These are phyloP conservation scores for Ogataea allantospora DNA, from an alignment of 805 yeast species.

Conservation along the genomic window DNA sequence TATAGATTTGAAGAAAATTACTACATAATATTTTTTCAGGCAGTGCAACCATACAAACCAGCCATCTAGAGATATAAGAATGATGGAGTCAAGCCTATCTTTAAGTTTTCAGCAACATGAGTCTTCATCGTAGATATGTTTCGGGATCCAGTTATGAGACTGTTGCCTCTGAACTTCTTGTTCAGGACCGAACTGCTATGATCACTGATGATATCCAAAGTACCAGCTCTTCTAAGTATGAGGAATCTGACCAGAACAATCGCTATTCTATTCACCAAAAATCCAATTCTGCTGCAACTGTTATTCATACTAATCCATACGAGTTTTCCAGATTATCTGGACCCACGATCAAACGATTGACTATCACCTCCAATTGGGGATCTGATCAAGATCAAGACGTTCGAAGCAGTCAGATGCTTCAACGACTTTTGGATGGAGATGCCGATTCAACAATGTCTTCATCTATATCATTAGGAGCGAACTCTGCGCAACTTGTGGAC, in stretches of 20 bases:
- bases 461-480: background rate
- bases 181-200: slow-evolving; percentile 5
- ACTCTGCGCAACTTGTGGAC: slow-evolving; percentile 2
- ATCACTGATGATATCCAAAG: slow-evolving; percentile 7
- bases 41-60: slow-evolving; percentile 7
- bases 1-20: slow-evolving; percentile 11
- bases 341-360: slow-evolving; percentile 7
- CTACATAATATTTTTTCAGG: slow-evolving; percentile 1
- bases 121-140: background rate
- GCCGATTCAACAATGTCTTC: slow-evolving; percentile 3
- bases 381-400: slow-evolving; percentile 6
- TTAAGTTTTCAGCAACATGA: background rate
- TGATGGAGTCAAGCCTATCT: background rate
- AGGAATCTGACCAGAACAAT: slow-evolving; percentile 1
- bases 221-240: slow-evolving; percentile 6
- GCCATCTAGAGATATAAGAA: slow-evolving; percentile 8
- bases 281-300: background rate
- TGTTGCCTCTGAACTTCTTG: slow-evolving; percentile 6
- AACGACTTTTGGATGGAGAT: slow-evolving; percentile 12
- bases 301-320: slow-evolving; percentile 5
- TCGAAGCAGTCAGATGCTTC: slow-evolving; percentile 14
- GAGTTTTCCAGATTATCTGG: background rate
- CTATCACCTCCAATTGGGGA: slow-evolving; percentile 16
- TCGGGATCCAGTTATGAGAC: slow-evolving; percentile 9
- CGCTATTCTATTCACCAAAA: background rate